A percentile compares a stretch with the other conserved stretches of the same genome.
phyloP scores from a whole-genome alignment of 306 rosid species.

The Medicago arabica region DNA sequence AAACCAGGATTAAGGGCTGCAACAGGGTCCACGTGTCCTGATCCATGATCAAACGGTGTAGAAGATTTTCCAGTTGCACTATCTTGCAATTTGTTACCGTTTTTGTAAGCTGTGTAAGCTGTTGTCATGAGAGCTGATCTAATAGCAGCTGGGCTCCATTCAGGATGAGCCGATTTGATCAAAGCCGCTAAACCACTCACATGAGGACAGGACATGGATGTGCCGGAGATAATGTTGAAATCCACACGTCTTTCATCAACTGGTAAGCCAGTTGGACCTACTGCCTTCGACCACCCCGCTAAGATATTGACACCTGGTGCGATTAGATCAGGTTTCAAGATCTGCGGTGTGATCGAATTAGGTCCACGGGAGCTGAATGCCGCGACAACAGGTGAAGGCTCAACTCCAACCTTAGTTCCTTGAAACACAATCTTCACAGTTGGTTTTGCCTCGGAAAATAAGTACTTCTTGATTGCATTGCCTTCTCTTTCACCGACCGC shows the following conservation, averaged over 20 bases:
- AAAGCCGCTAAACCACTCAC: slow-evolving; percentile 88
- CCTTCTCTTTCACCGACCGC: slow-evolving; percentile 74
- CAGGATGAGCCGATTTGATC: slow-evolving; percentile 79
- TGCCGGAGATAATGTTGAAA: slow-evolving; percentile 90
- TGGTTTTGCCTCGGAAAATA: slow-evolving; percentile 58
- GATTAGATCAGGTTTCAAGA: slow-evolving; percentile 84
- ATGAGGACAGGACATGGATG: slow-evolving; percentile 99
- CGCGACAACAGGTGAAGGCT: slow-evolving; percentile 95
- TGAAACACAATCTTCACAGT: slow-evolving; percentile 68
- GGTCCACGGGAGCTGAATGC: slow-evolving; percentile 95
- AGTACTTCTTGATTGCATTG: slow-evolving; percentile 55
- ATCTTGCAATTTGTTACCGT: slow-evolving; percentile 61
- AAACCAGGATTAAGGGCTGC: slow-evolving; percentile 81
- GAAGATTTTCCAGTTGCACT: slow-evolving; percentile 70
- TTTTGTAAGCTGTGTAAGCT: slow-evolving; percentile 74
- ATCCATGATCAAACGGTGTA: slow-evolving; percentile 84
- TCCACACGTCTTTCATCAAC: slow-evolving; percentile 74
- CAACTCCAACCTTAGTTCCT: slow-evolving; percentile 77
- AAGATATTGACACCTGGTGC: slow-evolving; percentile 97
- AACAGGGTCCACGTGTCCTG: slow-evolving; percentile 88
- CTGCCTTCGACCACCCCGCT: slow-evolving; percentile 77
- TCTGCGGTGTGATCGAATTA: slow-evolving; percentile 61
- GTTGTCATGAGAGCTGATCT: slow-evolving; percentile 94
- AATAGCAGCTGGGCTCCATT: slow-evolving; percentile 90
- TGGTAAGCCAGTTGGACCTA: slow-evolving; percentile 77